These are phyloP conservation scores for Primulina huaijiensis DNA, from an alignment of 257 asterid genomes.

Conservation along the genomic window DNA sequence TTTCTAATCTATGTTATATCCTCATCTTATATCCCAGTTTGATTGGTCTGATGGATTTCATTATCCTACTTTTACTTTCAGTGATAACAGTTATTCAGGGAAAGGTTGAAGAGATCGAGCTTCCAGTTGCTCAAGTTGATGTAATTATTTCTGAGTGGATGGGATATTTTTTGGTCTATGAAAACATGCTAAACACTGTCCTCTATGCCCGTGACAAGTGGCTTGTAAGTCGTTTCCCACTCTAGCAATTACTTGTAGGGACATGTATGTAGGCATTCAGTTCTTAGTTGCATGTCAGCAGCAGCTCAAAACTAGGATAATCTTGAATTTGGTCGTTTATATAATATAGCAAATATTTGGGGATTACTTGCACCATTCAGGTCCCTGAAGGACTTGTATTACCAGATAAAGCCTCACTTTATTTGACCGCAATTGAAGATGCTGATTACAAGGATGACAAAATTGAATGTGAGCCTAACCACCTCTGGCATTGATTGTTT, in stretches of 20 bases:
- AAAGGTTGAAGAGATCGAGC: conserved; percentile 92
- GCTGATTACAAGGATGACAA: neutral
- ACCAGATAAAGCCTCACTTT: conserved; percentile 1
- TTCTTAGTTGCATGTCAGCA: conserved; percentile 1
- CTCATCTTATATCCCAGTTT: conserved; percentile 10
- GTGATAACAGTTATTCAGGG: conserved; percentile 90
- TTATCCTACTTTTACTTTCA: conserved; percentile 31
- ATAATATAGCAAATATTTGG: neutral
- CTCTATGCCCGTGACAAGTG: conserved; percentile 93
- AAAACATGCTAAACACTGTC: conserved; percentile 86
- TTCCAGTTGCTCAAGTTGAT: conserved; percentile 92
- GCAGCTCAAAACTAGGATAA: neutral
- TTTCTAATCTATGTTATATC: conserved; percentile 7
- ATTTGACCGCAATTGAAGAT: neutral
- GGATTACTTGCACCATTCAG: neutral
- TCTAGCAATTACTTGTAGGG: neutral
- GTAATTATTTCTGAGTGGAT: conserved; percentile 68
- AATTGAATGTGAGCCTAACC: neutral
- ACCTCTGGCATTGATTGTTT: neutral
- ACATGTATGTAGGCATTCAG: neutral
- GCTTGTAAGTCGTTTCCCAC: conserved; percentile 54
- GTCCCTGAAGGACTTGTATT: neutral
- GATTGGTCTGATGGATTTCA: conserved; percentile 6
- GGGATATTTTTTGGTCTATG: conserved; percentile 69
- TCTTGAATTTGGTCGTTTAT: no score